These are phyloP conservation scores for Scenedesmus sp. DNA, from an alignment of 163 green algal species.

Conservation along the genomic window DNA sequence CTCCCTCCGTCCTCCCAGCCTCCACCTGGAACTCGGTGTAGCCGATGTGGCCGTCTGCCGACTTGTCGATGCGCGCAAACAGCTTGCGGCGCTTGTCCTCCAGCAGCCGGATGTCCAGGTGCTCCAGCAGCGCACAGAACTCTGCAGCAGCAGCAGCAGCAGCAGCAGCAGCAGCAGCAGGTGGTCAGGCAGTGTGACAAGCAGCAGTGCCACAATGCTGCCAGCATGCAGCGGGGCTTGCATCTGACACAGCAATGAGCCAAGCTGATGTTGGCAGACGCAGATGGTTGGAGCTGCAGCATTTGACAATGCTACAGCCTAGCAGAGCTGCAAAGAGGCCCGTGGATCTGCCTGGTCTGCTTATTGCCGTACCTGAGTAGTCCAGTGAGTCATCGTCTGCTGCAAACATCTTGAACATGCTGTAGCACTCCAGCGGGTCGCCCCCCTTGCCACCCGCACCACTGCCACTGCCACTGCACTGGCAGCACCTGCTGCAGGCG, in stretches of 20 bases:
- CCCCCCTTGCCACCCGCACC: neutral
- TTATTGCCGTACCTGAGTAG: constrained; percentile 36
- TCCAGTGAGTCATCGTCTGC: constrained; percentile 49
- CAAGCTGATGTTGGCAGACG: no score
- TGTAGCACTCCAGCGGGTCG: constrained; percentile 37
- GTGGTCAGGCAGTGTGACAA: neutral
- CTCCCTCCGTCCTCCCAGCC: neutral
- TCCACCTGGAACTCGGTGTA: constrained; percentile 60
- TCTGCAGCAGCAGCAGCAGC: constrained; percentile 9
- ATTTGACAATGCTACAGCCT: no score
- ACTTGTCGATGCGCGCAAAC: constrained; percentile 54
- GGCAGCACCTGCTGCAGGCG: neutral
- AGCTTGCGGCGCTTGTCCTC: constrained; percentile 54
- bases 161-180: neutral
- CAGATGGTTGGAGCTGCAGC: no score
- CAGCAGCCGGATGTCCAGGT: constrained; percentile 53
- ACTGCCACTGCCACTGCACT: neutral
- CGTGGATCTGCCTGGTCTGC: neutral
- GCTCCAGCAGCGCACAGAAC: constrained; percentile 57
- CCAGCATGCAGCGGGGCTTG: no score
- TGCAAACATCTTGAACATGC: constrained; percentile 56
- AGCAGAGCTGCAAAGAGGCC: neutral
- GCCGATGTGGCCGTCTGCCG: constrained; percentile 41
- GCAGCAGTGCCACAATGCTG: neutral
- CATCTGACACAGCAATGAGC: neutral